Evolutionary conservation across 179 eudicot genomes (phyloP), one percentile per base, ranked within the genome.

Genomic region (Corrigiola litoralis): DNA sequence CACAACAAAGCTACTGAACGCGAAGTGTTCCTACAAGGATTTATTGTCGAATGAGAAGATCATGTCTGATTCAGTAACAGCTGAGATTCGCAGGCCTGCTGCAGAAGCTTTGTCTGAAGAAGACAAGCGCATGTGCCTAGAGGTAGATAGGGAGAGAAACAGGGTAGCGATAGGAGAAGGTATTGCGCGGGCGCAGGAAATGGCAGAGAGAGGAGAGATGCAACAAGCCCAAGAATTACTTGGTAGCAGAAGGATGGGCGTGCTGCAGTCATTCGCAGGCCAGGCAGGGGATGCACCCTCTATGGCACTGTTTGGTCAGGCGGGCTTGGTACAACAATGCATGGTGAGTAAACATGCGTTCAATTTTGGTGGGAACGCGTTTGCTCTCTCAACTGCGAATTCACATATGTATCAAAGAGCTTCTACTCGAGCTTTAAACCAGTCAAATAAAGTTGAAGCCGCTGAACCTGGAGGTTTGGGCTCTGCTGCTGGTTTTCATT

Each of bases 131-230:
- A 60, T 69, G 21, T 70, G 72, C 61, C 45, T 82, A 47, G 85
- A 85, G 63, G 90, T 85, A 28, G 87, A 85, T 17, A 54, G 87
- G 29, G 84, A 85, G 68, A 80, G 66, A 33, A 85, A 76, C 44
- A 70, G 90, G 1, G 36, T 85, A 3, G 13, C 17, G 10, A 82
- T 79, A 17, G 80, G 82, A 25, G 75, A 82, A 47, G 77, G 72
- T 29, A 80, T 85, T 14, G 58, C 72, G 12, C 65, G 72, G 24
- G 87, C 87, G 27, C 81, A 76, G 31, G 61, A 53, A 10, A 51
- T 74, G 73, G 87, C 87, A 1, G 90, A 80, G 46, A 47, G 45
- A 51, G 85, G 85, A 27, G 72, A 85, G 29, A 68, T 85, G 6
- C 20, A 50, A 1, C 70, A 51, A 8, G 87, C 83, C 12, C 63